Conservation (phyloP, 371 early-diverging fungal species). For the Saksenaea vasiformis region DNA sequence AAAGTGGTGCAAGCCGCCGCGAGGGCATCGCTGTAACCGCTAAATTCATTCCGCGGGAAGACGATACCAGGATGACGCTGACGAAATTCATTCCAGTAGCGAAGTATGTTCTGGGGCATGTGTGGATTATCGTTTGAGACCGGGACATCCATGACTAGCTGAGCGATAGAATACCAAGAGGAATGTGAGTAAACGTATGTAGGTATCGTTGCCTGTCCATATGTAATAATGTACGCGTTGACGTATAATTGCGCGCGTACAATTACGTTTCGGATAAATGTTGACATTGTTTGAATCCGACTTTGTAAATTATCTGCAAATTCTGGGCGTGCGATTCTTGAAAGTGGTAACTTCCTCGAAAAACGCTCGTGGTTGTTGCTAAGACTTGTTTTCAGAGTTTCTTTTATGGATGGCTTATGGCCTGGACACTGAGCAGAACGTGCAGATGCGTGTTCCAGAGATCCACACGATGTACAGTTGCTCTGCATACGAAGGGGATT, state of each 20-base stretch:
- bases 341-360: no score
- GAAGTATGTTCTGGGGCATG: conserved; percentile 48
- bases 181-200: neutral
- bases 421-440: no score
- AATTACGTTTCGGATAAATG: neutral
- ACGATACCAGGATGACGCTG: neutral
- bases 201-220: neutral
- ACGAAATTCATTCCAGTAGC: conserved; percentile 33
- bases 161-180: neutral
- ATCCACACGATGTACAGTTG: no score
- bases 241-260: neutral
- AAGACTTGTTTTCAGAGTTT: no score
- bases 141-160: neutral
- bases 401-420: no score
- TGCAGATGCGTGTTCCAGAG: no score
- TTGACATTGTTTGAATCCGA: no score
- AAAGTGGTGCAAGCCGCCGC: neutral
- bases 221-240: neutral
- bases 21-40: neutral
- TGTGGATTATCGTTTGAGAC: neutral
- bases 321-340: no score
- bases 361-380: no score
- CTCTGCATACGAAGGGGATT: no score
- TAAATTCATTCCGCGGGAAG: neutral
- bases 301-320: no score